These are phyloP conservation scores for Achlya hypogyna DNA, from an alignment of 352 stramenopile species.

Conservation along the genomic window DNA sequence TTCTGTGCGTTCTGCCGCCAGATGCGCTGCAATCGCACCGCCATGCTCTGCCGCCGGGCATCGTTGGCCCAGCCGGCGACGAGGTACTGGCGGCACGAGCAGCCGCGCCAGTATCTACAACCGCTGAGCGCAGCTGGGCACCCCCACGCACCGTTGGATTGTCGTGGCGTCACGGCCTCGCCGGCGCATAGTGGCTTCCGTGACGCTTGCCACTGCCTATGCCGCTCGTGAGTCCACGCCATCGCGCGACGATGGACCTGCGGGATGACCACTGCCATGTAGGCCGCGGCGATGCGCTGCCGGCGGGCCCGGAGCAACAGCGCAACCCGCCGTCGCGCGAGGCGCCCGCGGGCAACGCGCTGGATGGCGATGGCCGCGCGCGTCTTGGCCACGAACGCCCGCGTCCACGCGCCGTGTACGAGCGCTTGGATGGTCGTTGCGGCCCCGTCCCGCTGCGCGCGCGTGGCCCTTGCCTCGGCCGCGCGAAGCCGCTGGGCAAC, in stretches of 20 bases:
- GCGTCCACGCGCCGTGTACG: slow-evolving; percentile 29
- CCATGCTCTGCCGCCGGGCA: slow-evolving; percentile 45
- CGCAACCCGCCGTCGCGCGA: slow-evolving; percentile 23
- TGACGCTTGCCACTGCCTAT: neutral
- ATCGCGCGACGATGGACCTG: neutral
- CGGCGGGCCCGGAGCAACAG: neutral
- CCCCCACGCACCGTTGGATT: neutral
- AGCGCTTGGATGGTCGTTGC: slow-evolving; percentile 44
- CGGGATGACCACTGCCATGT: neutral
- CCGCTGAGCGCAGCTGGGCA: neutral
- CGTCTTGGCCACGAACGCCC: slow-evolving; percentile 10
- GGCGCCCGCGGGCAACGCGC: slow-evolving; percentile 34
- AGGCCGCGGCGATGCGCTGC: neutral
- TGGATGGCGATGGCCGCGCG: slow-evolving; percentile 48
- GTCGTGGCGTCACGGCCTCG: too few relatives aligned
- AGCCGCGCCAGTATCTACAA: neutral
- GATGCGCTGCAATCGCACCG: slow-evolving; percentile 39
- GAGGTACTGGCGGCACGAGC: neutral
- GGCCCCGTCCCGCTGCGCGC: slow-evolving; percentile 26
- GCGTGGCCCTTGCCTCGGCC: slow-evolving; percentile 19
- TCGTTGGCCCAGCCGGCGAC: slow-evolving; percentile 1
- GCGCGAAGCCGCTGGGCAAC: slow-evolving; percentile 19
- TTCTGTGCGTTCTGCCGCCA: slow-evolving; percentile 51
- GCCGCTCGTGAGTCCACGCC: neutral
- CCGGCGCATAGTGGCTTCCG: too few relatives aligned